phyloP scores from a whole-genome alignment of 2,329 filamentous ascomycete species.

The Remersonia thermophila region DNA sequence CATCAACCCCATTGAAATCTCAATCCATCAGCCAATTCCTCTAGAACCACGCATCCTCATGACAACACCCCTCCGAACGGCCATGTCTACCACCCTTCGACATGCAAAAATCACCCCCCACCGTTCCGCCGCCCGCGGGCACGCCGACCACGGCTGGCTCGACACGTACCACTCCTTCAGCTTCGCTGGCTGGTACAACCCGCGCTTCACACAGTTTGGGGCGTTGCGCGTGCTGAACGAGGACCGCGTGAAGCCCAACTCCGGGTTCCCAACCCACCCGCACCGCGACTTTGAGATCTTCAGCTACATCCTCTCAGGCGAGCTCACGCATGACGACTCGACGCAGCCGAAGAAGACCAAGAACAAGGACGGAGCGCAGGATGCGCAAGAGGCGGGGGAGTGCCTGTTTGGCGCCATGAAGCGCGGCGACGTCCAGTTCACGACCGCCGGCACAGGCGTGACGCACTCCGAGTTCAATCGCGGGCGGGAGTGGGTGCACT shows the following conservation, averaged over 20 bases:
- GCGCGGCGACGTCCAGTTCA: constrained; percentile 80
- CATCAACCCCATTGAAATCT: not conserved
- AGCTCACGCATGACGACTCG: constrained; percentile 77
- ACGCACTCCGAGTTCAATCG: constrained; percentile 76
- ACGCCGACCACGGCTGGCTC: constrained; percentile 76
- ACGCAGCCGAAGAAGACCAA: constrained; percentile 55
- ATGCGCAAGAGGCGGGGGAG: constrained; percentile 31
- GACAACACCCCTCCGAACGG: constrained; percentile 30
- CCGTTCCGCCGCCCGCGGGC: constrained; percentile 58
- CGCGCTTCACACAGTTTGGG: constrained; percentile 56
- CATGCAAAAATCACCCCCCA: constrained; percentile 65
- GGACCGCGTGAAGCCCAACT: constrained; percentile 62
- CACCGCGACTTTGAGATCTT: constrained; percentile 87
- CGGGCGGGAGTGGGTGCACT: constrained; percentile 58
- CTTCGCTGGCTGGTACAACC: constrained; percentile 63
- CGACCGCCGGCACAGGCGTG: constrained; percentile 70
- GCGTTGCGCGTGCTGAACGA: constrained; percentile 78
- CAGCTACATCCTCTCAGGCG: constrained; percentile 72
- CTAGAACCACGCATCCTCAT: constrained; percentile 12
- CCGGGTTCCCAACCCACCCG: constrained; percentile 73
- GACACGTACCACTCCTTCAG: constrained; percentile 79
- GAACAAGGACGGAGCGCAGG: constrained; percentile 48
- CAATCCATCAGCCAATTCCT: constrained; percentile 8
- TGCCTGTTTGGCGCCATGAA: constrained; percentile 55
- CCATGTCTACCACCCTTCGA: constrained; percentile 50